Percentiles rank a stretch among this genome's conserved stretches.
Evolutionary conservation across 73 alveolate genomes (phyloP).

Genomic region (Blepharisma stoltei): DNA sequence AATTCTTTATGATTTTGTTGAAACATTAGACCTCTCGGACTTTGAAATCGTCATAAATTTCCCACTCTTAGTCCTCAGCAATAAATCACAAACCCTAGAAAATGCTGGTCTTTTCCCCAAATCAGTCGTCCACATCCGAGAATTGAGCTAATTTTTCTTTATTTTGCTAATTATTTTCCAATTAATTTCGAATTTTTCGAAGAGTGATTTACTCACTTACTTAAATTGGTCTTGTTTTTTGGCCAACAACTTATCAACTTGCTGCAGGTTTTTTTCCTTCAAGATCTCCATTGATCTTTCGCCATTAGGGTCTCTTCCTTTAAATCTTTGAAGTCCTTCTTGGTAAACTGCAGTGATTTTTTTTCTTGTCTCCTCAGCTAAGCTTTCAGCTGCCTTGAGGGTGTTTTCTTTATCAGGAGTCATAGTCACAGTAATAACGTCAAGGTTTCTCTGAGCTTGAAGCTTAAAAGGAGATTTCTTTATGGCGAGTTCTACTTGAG

Average conservation of each 20-base stretch:
- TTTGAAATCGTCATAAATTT: neutral
- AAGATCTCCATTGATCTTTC: no score
- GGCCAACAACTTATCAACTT: no score
- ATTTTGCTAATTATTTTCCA: no score
- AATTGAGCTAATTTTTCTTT: neutral
- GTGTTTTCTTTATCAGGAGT: neutral
- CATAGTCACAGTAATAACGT: neutral
- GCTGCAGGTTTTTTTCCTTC: no score
- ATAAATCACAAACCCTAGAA: neutral
- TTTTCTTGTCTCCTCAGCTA: no score
- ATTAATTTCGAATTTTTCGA: no score
- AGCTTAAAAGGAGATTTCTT: neutral
- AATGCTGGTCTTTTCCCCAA: conserved; percentile 18
- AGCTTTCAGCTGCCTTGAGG: no score
- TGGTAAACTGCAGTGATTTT: no score
- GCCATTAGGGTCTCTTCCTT: no score
- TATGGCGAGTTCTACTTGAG: neutral
- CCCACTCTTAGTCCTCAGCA: neutral
- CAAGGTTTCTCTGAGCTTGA: neutral
- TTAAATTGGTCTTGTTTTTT: no score
- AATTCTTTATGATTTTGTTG: conserved; percentile 15
- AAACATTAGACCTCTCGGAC: neutral
- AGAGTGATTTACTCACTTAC: no score
- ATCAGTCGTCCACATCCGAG: neutral
- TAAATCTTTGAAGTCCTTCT: no score